Evolutionary conservation across 2,329 filamentous ascomycete species (phyloP).

Genomic region (Pseudopithomyces maydicus): DNA sequence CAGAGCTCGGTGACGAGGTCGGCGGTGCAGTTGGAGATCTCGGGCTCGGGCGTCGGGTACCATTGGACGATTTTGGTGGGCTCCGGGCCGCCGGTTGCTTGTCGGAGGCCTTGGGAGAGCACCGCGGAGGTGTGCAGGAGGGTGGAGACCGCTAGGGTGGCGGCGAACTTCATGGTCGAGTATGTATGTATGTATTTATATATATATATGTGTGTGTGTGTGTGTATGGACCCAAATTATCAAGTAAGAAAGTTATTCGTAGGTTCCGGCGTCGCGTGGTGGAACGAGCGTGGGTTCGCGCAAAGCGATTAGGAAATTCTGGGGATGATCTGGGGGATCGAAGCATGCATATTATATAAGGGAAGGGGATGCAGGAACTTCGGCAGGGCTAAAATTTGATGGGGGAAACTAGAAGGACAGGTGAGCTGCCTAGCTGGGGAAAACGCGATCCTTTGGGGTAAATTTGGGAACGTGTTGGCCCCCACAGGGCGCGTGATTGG

Average conservation of each 20-base stretch:
- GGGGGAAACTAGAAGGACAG: background rate
- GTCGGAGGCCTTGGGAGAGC: background rate
- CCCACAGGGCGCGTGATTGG: background rate
- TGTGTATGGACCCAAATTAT: too few species aligned
- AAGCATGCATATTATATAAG: background rate
- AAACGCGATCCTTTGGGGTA: background rate
- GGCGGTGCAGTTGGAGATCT: slow-evolving; percentile 4
- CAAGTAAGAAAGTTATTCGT: too few species aligned
- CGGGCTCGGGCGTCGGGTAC: background rate
- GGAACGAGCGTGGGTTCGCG: too few species aligned
- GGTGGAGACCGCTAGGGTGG: background rate
- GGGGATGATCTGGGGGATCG: too few species aligned
- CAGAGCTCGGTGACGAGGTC: slow-evolving; percentile 2
- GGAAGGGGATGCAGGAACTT: background rate
- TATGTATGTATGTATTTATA: background rate
- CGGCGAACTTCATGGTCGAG: background rate
- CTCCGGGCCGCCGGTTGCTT: background rate
- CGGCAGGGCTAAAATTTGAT: background rate
- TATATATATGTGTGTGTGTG: too few species aligned
- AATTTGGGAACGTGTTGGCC: background rate
- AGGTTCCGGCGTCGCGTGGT: too few species aligned
- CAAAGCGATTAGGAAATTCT: too few species aligned
- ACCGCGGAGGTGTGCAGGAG: background rate
- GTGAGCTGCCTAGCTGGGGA: background rate
- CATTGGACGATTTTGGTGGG: background rate